A percentile compares a stretch with the other conserved stretches of the same genome.
Conservation (phyloP, 78 protist genomes). For the Dictyostelium capitatum region DNA sequence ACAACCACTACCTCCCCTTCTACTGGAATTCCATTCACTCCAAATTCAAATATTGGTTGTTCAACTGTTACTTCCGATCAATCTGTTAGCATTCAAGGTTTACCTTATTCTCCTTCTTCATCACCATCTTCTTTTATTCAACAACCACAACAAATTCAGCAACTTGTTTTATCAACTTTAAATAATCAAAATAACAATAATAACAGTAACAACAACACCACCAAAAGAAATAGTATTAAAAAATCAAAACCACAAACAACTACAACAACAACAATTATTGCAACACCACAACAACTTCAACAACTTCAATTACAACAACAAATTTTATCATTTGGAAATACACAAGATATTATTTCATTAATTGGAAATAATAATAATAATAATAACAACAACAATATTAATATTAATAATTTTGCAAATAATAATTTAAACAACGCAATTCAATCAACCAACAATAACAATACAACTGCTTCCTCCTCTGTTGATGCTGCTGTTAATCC, state of each 20-base stretch:
- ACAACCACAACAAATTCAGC: background rate
- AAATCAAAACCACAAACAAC: background rate
- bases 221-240: background rate
- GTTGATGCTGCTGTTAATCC: background rate
- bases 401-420: background rate
- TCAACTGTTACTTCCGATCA: background rate
- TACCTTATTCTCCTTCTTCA: background rate
- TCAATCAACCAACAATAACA: too few relatives aligned
- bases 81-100: background rate
- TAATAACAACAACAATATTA: background rate
- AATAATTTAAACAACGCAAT: too few relatives aligned
- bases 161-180: too few relatives aligned
- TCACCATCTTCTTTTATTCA: background rate
- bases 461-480: background rate
- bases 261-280: background rate
- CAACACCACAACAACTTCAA: conserved; percentile 15
- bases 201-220: background rate
- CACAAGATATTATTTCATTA: conserved; percentile 6
- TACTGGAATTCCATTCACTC: background rate
- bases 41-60: background rate
- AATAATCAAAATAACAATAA: background rate
- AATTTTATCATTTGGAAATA: conserved; percentile 14
- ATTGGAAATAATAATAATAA: conserved; percentile 19
- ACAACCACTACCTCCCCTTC: background rate
- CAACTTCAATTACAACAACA: conserved; percentile 30